Percentiles rank a stretch among this genome's conserved stretches.
Evolutionary conservation across 441 rosid genomes (phyloP).

Genomic region (Geranium incanum): DNA sequence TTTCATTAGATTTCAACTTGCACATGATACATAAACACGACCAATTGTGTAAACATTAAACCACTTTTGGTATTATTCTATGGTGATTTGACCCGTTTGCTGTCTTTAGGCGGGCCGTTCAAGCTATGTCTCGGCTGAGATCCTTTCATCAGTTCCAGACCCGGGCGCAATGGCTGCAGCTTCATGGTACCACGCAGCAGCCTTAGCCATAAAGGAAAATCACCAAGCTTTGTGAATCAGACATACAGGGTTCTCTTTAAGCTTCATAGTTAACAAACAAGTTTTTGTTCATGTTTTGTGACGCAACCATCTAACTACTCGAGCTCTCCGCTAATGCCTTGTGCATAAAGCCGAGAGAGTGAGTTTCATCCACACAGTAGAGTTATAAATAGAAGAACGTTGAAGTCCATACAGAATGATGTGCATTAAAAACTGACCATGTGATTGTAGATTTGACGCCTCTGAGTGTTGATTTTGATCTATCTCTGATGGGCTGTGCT

Average conservation of each 20-base stretch:
- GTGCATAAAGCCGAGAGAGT: slow-evolving; percentile 46
- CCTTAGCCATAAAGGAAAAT: slow-evolving; percentile 60
- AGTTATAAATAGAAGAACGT: not conserved
- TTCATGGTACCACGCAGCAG: slow-evolving; percentile 84
- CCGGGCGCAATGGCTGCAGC: slow-evolving; percentile 97
- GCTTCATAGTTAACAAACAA: slow-evolving; percentile 14
- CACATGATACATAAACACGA: not conserved
- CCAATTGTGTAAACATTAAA: not conserved
- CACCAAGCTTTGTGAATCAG: slow-evolving; percentile 19
- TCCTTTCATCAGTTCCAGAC: slow-evolving; percentile 70
- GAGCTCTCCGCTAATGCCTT: slow-evolving; percentile 47
- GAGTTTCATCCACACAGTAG: slow-evolving; percentile 1
- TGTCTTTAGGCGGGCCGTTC: slow-evolving; percentile 76
- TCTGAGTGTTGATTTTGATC: slow-evolving; percentile 1
- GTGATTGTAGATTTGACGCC: slow-evolving; percentile 2
- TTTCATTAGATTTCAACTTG: not conserved
- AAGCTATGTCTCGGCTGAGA: slow-evolving; percentile 53
- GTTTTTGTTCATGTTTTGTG: slow-evolving; percentile 14
- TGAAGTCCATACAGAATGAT: not conserved
- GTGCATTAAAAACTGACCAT: not conserved
- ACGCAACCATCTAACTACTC: slow-evolving; percentile 17
- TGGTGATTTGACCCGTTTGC: not conserved
- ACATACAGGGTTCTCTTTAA: slow-evolving; percentile 7
- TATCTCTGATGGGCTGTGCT: not conserved
- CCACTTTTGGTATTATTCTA: not conserved